These are phyloP conservation scores for Chenopodium berlandieri DNA, from an alignment of 148 eudicot species.

Conservation along the genomic window DNA sequence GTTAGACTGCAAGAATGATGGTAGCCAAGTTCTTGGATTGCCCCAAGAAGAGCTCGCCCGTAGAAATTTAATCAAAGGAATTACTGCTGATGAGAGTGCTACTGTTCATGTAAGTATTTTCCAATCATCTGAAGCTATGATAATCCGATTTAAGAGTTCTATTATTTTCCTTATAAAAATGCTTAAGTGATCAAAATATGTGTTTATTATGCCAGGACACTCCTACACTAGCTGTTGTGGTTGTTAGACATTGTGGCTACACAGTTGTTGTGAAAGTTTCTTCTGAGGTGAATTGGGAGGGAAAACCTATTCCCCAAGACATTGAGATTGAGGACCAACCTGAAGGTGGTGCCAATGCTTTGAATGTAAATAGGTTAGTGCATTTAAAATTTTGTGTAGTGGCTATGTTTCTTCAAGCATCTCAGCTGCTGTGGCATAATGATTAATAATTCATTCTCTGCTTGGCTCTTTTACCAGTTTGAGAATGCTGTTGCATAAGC, in stretches of 20 bases:
- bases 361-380: constrained; percentile 85
- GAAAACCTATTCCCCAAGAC: constrained; percentile 53
- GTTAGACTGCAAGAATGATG: constrained; percentile 71
- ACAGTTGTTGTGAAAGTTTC: constrained; percentile 75
- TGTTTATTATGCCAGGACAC: constrained; percentile 58
- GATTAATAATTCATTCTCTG: background rate
- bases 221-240: constrained; percentile 78
- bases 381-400: constrained; percentile 2
- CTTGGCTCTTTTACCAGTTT: constrained; percentile 43
- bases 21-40: constrained; percentile 59
- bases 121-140: constrained; percentile 12
- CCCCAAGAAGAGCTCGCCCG: constrained; percentile 64
- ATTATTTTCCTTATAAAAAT: background rate
- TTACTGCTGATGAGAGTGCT: constrained; percentile 91
- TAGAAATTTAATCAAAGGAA: constrained; percentile 85
- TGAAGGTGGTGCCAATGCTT: constrained; percentile 91
- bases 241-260: constrained; percentile 84
- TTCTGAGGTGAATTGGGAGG: constrained; percentile 58
- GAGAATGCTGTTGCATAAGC: constrained; percentile 79
- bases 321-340: constrained; percentile 89
- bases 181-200: constrained; percentile 10
- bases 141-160: background rate
- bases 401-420: background rate
- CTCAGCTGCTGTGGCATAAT: background rate
- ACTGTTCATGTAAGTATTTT: constrained; percentile 71